Conservation (phyloP, 306 rosid genomes). For the Ormosia semicastrata region DNA sequence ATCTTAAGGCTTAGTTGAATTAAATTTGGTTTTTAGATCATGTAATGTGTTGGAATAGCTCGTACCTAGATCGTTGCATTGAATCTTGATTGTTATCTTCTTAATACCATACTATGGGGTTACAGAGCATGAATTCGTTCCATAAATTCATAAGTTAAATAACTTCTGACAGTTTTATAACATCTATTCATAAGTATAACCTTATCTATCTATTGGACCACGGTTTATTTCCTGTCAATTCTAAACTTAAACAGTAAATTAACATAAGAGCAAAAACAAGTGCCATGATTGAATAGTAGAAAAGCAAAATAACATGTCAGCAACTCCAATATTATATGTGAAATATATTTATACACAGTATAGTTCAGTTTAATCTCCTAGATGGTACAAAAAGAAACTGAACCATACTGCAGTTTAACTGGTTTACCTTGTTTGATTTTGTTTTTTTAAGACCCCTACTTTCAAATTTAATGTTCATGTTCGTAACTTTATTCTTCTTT, state of each 20-base stretch:
- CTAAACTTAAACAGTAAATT: too few relatives aligned
- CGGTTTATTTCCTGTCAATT: too few relatives aligned
- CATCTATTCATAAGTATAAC: not conserved
- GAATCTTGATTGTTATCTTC: not conserved
- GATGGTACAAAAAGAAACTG: not conserved
- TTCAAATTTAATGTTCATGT: not conserved
- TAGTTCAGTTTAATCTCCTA: not conserved
- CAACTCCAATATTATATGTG: not conserved
- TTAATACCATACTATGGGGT: not conserved
- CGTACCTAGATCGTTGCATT: not conserved
- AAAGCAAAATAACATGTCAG: not conserved
- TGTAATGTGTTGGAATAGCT: not conserved
- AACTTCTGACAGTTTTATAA: not conserved
- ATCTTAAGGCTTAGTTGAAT: not conserved
- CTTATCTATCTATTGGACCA: not conserved
- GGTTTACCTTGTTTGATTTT: not conserved
- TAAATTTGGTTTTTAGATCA: conserved; percentile 7
- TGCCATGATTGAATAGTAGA: not conserved
- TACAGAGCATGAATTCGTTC: not conserved
- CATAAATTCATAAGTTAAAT: not conserved
- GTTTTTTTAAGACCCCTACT: not conserved
- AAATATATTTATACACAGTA: not conserved
- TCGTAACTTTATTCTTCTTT: not conserved
- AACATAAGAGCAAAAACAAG: too few relatives aligned
- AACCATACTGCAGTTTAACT: not conserved